Base-by-base conservation (phyloP, 768 basidiomycete genomes). In the Auricularia heimuer region DNA sequence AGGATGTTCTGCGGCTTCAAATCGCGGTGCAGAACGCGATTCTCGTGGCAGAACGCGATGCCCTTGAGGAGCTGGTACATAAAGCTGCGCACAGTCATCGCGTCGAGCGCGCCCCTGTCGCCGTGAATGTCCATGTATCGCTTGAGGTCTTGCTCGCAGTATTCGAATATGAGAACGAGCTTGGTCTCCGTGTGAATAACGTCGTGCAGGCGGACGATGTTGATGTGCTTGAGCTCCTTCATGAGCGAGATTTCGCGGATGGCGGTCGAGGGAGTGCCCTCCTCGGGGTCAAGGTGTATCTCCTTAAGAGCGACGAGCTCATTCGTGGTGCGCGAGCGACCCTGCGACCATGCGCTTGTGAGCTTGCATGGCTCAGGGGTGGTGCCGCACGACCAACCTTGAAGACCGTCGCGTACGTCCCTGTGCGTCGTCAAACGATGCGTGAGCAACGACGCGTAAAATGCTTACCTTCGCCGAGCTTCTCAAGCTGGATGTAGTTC, bases 101-200 rank as follows among this genome's bases (percentile, higher is more conserved):
- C 29, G 56, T 97, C 94, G 54, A 99, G 82, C 3, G 96, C 94
- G 63, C 97, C 94, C 54, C 95, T 86, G 69, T 98, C 94, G 64
- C 97, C 97, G 70, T 97, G 89, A 42, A 92, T 89, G 75, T 99
- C 97, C 97, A 99, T 99, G 76, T 98, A 98, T 74, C 94, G 94
- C 77, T 99, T 99, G 58, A 99, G 82, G 77, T 99, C 97, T 76
- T 95, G 92, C 71, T 99, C 97, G 76, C 94, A 97, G 74, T 85
- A 98, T 77, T 99, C 97, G 76, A 98, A 99, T 69, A 99, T 95
- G 65, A 99, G 89, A 68, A 98, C 91, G 61, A 99, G 88, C 70
- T 98, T 98, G 7, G 92, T 91, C 77, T 99, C 97, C 18, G 95
- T 98, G 76, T 99, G 97, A 68, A 98, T 98, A 61, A 99, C 97